Conservation (phyloP, 164 flowering plant species). For the Hamamelis virginiana region DNA sequence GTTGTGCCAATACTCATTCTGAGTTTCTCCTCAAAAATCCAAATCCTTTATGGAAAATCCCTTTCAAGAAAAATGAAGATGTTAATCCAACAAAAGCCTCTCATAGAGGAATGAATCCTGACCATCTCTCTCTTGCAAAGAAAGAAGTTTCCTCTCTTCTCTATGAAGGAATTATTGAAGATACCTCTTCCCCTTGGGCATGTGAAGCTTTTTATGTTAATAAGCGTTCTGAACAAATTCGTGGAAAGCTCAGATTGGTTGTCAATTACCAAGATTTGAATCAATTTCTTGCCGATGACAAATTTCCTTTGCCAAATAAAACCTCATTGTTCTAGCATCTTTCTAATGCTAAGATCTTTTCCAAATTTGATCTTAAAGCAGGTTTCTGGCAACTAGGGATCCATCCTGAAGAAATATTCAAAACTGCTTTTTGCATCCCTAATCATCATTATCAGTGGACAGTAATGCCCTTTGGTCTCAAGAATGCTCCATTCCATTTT, state of each 20-base stretch:
- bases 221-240: background rate
- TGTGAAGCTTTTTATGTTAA: conserved; percentile 3
- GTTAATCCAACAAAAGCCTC: background rate
- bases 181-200: background rate
- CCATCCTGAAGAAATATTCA: no score
- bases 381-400: no score
- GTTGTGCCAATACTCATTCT: background rate
- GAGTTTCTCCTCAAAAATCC: background rate
- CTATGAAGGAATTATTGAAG: background rate
- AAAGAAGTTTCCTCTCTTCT: background rate
- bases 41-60: background rate
- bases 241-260: background rate
- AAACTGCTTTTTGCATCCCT: no score
- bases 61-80: background rate
- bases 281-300: background rate
- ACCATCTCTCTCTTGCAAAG: background rate
- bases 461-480: no score
- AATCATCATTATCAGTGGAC: no score
- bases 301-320: no score
- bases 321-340: no score
- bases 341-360: no score
- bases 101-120: background rate
- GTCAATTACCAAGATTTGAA: background rate
- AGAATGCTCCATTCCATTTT: no score
- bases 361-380: no score